Percentiles rank a stretch among this genome's conserved stretches.
phyloP scores from a whole-genome alignment of 345 rosid species.

The Populus nigra region DNA sequence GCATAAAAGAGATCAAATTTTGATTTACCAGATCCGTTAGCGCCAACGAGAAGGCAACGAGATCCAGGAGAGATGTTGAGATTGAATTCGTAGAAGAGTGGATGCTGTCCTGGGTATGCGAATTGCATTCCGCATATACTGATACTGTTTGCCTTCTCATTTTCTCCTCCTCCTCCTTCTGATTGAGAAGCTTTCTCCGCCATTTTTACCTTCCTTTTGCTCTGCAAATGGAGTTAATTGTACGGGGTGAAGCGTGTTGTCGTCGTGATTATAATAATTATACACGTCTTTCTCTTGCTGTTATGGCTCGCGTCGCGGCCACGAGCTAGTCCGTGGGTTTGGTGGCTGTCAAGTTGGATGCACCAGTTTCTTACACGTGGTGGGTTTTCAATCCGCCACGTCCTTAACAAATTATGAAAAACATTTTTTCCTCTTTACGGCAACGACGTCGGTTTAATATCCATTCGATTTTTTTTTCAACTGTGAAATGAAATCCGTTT shows the following conservation, averaged over 20 bases:
- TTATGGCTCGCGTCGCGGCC: conserved; percentile 3
- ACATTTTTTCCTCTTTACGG: neutral
- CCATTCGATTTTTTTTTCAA: neutral
- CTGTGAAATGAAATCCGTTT: neutral
- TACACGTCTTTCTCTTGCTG: neutral
- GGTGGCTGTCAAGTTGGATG: neutral
- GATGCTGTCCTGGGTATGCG: conserved; percentile 55
- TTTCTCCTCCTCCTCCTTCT: conserved; percentile 7
- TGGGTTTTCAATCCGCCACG: neutral
- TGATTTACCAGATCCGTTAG: conserved; percentile 82
- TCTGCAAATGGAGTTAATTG: neutral
- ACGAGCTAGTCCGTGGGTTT: conserved; percentile 11
- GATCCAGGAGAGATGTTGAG: conserved; percentile 67
- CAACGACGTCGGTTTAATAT: neutral
- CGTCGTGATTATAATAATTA: conserved; percentile 3
- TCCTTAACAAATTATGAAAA: neutral
- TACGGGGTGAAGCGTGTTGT: neutral
- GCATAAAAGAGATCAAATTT: neutral
- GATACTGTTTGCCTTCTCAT: conserved; percentile 39
- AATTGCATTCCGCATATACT: conserved; percentile 78
- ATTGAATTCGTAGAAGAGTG: conserved; percentile 67
- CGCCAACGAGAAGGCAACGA: conserved; percentile 90
- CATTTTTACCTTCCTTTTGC: neutral
- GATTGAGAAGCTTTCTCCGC: conserved; percentile 27
- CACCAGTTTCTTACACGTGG: conserved; percentile 8